These are phyloP conservation scores for Thecaphora frezii DNA, from an alignment of 1,284 basidiomycete species.

Conservation along the genomic window DNA sequence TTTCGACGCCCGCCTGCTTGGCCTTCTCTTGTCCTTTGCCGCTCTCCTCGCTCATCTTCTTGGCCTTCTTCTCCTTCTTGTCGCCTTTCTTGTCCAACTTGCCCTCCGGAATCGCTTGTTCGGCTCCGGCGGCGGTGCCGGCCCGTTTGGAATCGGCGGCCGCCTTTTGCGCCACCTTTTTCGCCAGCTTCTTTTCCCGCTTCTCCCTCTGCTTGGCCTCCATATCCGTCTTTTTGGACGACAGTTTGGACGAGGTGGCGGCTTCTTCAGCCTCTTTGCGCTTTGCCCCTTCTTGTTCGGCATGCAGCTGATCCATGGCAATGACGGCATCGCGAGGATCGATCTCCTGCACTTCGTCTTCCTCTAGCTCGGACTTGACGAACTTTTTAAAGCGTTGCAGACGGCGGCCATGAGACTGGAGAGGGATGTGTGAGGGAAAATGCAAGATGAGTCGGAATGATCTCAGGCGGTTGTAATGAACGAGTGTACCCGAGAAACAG, in stretches of 20 bases:
- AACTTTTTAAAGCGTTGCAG: conserved; percentile 23
- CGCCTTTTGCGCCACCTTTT: conserved; percentile 1
- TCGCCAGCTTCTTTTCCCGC: neutral
- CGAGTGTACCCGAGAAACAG: too few relatives aligned
- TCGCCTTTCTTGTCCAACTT: conserved; percentile 1
- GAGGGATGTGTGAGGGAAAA: neutral
- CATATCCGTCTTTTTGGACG: conserved; percentile 19
- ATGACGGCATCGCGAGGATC: conserved; percentile 33
- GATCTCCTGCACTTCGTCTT: conserved; percentile 10
- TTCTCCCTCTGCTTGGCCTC: conserved; percentile 1
- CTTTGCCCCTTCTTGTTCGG: conserved; percentile 13
- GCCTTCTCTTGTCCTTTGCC: neutral
- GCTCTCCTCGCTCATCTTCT: neutral
- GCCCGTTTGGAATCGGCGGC: neutral
- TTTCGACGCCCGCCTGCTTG: neutral
- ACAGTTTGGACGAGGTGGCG: conserved; percentile 12
- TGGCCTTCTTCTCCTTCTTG: neutral
- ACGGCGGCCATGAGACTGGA: conserved; percentile 17
- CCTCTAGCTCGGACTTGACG: conserved; percentile 16
- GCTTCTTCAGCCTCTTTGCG: conserved; percentile 13
- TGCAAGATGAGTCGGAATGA: neutral
- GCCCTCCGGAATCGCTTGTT: too few relatives aligned
- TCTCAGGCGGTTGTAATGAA: too few relatives aligned
- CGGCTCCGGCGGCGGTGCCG: too few relatives aligned
- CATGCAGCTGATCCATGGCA: conserved; percentile 25